Evolutionary conservation across 805 yeast species (phyloP), one percentile per base, ranked within the genome.

Genomic region (Zygoascus flipseniorum): DNA sequence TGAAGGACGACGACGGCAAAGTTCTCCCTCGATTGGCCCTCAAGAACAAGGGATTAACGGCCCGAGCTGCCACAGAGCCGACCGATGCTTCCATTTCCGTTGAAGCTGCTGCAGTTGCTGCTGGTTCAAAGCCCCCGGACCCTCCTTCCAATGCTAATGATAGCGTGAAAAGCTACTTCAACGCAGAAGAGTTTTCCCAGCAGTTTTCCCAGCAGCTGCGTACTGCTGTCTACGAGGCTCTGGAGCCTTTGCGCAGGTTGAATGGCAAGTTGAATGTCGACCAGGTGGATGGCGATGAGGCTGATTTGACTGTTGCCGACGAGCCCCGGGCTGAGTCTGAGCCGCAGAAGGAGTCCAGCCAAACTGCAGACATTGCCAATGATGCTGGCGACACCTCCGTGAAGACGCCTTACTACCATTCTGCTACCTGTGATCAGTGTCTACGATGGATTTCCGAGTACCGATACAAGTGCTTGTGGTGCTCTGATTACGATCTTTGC

Each of bases 401-500:
- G 16, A n/a, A 35, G 13, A n/a, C 39, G 16, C 39, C 47, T 9
- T 46, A 19, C 49, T 46, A 31, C 31, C 60, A 57, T 50, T 19
- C 28, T 31, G 68, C 68, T 5, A 20, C 44, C 32, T 64, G 68
- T 47, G 67, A 64, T 44, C 53, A 53, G 4, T 64, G 68, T 52
- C 56, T 62, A 23, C 48, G 42, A 8, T 49, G 50, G 44, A 66
- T 71, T 50, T 54, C 35, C 20, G 82, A 82, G 4, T 58, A 63
- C 4, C 72, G 83, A 44, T 77, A 65, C 66, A 72, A 71, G 56
- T 80, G 84, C 60, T 60, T 72, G 48, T 65, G 67, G 20, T 80
- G 84, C 61, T 61, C 67, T 5, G 76, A 80, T 58, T 78, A 66
- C 61, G 83, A 80, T 62, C 65, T 79, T 49, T 80, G 84, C 62